Base-by-base conservation (phyloP, 192 early-diverging fungal genomes). In the Linnemannia hyalina region DNA sequence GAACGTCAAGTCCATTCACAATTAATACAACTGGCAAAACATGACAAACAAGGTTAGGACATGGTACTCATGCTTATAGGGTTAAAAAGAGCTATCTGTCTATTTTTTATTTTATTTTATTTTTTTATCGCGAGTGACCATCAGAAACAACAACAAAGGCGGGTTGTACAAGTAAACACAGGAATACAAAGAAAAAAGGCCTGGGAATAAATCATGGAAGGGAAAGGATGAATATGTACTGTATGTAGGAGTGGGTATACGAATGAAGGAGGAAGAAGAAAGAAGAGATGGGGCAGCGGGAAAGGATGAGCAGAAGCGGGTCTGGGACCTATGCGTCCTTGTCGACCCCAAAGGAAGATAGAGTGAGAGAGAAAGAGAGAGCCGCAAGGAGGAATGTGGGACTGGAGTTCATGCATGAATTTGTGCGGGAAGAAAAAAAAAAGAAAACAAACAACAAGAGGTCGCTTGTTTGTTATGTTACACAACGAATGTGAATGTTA, bases 11-110 rank as follows among this genome's bases (percentile, higher is more conserved):
- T 65, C 11, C 49, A 22, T 3, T 26, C 11, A n/a, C n/a, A 57
- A 57, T 65, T 65, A 65, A 65, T 65, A 65, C 60, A 65, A 65
- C 60, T 65, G 13, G 11, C 29, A 65, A 60, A 65, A 65, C 60
- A 65, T 65, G 60, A 65, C 60, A 65, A 65, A 65, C 60, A 65
- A 65, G 60, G 60, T 65, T 65, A 29, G 60, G 29, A 4, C n/a
- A 65, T 9, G n/a, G 55, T 18, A 57, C 55, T 26, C 55, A 26
- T 65, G 60, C 7, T 13, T 3, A 4, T 15, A 15, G 26, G 23
- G 0, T 6, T n/a, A 10, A 46, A 46, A 0, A 65, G 60, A 65
- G 60, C 29, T 65, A 65, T 65, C 60, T 52, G 49, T 52, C 49
- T 52, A 57, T 57, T 23, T 57, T 9, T 22, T 57, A n/a, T n/a